A percentile compares a stretch with the other conserved stretches of the same genome.
Conservation (phyloP, 2,329 filamentous ascomycete genomes). For the Pyrenophora teres region DNA sequence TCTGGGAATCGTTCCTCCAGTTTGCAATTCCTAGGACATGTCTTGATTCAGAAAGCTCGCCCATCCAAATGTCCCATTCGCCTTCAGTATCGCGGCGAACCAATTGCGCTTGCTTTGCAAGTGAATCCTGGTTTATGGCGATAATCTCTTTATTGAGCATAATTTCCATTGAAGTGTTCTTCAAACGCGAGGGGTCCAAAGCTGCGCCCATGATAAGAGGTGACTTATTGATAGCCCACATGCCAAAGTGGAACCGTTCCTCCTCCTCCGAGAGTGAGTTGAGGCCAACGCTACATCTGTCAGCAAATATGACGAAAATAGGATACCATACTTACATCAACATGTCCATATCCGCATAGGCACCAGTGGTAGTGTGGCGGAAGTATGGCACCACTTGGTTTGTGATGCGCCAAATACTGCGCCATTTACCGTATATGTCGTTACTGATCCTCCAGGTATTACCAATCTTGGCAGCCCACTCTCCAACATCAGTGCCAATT, state of each 20-base stretch:
- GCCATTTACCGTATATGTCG: conserved; percentile 44
- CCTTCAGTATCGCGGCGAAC: conserved; percentile 48
- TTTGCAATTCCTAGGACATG: conserved; percentile 47
- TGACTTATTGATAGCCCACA: conserved; percentile 55
- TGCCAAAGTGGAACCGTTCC: conserved; percentile 53
- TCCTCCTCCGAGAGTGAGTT: conserved; percentile 44
- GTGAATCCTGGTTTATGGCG: conserved; percentile 61
- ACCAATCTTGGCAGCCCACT: conserved; percentile 42
- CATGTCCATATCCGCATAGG: conserved; percentile 51
- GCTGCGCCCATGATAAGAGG: conserved; percentile 52
- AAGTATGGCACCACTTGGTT: conserved; percentile 42
- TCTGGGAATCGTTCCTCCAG: conserved; percentile 43
- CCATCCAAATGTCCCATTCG: conserved; percentile 47
- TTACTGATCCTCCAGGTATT: conserved; percentile 47
- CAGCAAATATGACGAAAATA: background rate
- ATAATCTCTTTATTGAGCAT: conserved; percentile 60
- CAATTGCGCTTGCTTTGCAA: conserved; percentile 59
- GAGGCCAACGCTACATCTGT: conserved; percentile 39
- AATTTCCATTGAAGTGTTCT: conserved; percentile 32
- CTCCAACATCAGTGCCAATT: conserved; percentile 41
- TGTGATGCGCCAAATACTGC: conserved; percentile 41
- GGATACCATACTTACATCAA: conserved; percentile 37
- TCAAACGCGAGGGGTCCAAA: conserved; percentile 33
- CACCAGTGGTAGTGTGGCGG: conserved; percentile 32
- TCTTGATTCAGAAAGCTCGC: conserved; percentile 43